Evolutionary conservation across 75 land plant genomes (phyloP).

Genomic region (Sequoiadendron giganteum): DNA sequence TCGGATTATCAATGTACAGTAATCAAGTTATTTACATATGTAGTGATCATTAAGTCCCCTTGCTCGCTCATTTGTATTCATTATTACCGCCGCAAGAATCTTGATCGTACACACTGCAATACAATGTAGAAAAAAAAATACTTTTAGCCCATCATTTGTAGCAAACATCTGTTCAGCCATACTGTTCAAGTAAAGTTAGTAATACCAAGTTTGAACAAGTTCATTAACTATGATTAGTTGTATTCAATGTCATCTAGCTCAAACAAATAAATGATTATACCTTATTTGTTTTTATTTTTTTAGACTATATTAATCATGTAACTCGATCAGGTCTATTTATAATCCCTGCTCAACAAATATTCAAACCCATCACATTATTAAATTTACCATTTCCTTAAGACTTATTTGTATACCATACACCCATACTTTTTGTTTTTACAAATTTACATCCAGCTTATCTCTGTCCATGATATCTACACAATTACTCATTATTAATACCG

Average conservation of each 20-base stretch:
- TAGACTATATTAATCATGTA: no score
- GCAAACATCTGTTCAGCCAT: not conserved
- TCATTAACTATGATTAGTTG: not conserved
- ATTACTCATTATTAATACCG: no score
- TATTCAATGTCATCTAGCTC: not conserved
- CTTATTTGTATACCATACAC: no score
- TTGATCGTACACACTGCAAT: conserved; percentile 4
- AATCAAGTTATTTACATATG: not conserved
- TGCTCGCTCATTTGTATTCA: not conserved
- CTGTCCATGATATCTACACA: no score
- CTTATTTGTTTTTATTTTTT: no score
- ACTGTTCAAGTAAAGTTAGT: not conserved
- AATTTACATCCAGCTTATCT: no score
- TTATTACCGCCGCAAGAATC: not conserved
- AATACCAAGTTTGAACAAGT: not conserved
- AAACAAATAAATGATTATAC: not conserved
- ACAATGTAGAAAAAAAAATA: not conserved
- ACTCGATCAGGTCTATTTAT: no score
- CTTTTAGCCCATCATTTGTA: not conserved
- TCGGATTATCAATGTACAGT: not conserved
- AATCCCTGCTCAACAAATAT: no score
- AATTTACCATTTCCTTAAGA: no score
- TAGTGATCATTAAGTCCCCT: not conserved
- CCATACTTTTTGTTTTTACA: no score
- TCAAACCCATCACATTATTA: no score